Conservation (phyloP, 305 asterid genomes). For the Fraxinus sp. region DNA sequence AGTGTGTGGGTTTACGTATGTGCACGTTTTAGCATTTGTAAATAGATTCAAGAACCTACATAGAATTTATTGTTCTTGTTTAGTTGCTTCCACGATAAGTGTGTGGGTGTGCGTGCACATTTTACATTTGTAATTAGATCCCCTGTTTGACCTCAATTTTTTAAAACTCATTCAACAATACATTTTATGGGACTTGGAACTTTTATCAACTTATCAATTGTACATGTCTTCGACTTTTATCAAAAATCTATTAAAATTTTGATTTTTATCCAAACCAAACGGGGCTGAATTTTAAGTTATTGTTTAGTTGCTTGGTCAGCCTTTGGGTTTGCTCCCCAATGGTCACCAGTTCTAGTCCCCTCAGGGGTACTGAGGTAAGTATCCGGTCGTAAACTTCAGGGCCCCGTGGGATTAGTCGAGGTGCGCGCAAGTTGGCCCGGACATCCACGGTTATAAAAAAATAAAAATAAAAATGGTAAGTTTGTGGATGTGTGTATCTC, state of each 20-base stretch:
- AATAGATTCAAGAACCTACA: not conserved
- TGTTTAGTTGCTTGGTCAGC: not conserved
- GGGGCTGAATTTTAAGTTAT: not conserved
- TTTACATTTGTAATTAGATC: not conserved
- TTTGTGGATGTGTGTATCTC: not conserved
- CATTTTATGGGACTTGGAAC: not conserved
- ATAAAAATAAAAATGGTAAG: not conserved
- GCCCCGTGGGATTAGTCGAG: too few species aligned
- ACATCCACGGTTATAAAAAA: too few species aligned
- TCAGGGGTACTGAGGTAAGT: too few species aligned
- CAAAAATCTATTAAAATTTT: not conserved
- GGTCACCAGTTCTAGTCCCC: too few species aligned
- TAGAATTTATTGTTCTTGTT: not conserved
- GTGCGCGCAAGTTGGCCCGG: too few species aligned
- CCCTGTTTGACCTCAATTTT: not conserved
- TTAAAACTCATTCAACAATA: not conserved
- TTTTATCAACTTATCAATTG: not conserved
- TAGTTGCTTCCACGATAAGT: not conserved
- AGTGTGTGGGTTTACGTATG: not conserved
- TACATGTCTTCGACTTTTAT: not conserved
- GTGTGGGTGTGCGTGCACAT: not conserved
- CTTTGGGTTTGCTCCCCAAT: too few species aligned
- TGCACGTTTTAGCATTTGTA: not conserved
- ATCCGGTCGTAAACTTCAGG: too few species aligned
- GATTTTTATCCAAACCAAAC: not conserved